Percentiles rank a stretch among this genome's conserved stretches.
Conservation (phyloP, 2,329 filamentous ascomycete genomes). For the Trichophaea hybrida region DNA sequence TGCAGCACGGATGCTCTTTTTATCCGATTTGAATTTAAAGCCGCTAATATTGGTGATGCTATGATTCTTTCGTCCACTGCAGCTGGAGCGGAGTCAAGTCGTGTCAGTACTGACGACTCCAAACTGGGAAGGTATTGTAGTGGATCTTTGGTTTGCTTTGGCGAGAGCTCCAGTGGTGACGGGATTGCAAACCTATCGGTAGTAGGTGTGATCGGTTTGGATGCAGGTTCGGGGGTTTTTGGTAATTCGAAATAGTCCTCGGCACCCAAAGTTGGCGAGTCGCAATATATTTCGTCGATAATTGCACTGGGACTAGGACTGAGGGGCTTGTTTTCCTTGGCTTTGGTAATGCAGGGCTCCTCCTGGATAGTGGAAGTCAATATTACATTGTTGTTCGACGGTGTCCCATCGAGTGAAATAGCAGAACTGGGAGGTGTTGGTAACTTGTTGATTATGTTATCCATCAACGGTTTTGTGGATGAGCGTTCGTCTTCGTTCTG, state of each 20-base stretch:
- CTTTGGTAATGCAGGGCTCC: neutral
- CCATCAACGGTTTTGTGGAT: neutral
- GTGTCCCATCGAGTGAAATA: neutral
- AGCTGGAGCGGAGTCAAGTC: neutral
- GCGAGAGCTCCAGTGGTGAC: neutral
- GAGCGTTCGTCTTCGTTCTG: neutral
- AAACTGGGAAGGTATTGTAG: neutral
- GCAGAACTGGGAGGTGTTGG: neutral
- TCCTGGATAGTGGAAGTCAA: neutral
- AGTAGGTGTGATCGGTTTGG: neutral
- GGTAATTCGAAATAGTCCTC: neutral
- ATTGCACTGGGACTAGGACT: neutral
- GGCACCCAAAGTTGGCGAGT: conserved; percentile 7
- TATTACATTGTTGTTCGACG: neutral
- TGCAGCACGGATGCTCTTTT: neutral
- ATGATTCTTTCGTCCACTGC: neutral
- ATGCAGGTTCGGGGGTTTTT: neutral
- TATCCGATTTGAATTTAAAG: neutral
- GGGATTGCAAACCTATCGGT: neutral
- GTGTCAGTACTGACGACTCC: neutral
- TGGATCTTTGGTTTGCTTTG: neutral
- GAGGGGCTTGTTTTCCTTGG: neutral
- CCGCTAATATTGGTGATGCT: neutral
- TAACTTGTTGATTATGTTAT: neutral
- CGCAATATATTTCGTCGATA: conserved; percentile 3